phyloP scores from a whole-genome alignment of 2,329 filamentous ascomycete species.

The Cladosporium cucumerinum region DNA sequence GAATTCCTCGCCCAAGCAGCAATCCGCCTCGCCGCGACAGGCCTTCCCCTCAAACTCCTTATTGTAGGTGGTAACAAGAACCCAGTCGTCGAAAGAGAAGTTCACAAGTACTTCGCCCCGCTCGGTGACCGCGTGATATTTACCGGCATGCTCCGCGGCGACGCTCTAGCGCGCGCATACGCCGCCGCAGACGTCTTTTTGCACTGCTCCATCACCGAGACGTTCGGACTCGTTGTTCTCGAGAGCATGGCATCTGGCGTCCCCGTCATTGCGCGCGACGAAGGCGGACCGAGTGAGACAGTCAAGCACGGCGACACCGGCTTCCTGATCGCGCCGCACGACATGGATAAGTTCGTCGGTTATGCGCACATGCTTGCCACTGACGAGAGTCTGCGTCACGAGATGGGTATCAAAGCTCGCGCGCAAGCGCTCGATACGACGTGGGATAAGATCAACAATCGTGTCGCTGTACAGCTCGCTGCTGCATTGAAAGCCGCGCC shows the following conservation, averaged over 20 bases:
- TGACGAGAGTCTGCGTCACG: constrained; percentile 44
- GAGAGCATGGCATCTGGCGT: constrained; percentile 70
- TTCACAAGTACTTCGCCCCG: constrained; percentile 57
- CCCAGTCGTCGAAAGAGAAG: constrained; percentile 57
- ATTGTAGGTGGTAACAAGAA: constrained; percentile 68
- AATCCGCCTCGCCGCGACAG: constrained; percentile 52
- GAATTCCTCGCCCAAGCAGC: constrained; percentile 61
- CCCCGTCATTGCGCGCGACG: constrained; percentile 65
- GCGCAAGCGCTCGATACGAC: constrained; percentile 60
- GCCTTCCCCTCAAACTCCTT: constrained; percentile 60
- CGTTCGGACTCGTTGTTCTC: constrained; percentile 67
- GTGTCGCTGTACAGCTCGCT: constrained; percentile 62
- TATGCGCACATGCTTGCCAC: constrained; percentile 51
- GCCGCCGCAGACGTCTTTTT: constrained; percentile 67
- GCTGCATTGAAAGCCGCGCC: constrained; percentile 38
- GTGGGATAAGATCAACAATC: constrained; percentile 70
- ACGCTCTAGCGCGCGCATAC: constrained; percentile 62
- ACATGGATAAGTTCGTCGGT: constrained; percentile 57
- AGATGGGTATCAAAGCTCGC: constrained; percentile 51
- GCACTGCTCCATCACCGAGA: constrained; percentile 69
- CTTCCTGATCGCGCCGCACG: constrained; percentile 58
- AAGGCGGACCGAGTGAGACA: constrained; percentile 67
- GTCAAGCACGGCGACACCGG: constrained; percentile 59
- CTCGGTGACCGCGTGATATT: constrained; percentile 60
- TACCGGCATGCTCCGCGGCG: constrained; percentile 61